A percentile compares a stretch with the other conserved stretches of the same genome.
phyloP scores from a whole-genome alignment of 1,284 basidiomycete genomes.

The Malassezia nana region DNA sequence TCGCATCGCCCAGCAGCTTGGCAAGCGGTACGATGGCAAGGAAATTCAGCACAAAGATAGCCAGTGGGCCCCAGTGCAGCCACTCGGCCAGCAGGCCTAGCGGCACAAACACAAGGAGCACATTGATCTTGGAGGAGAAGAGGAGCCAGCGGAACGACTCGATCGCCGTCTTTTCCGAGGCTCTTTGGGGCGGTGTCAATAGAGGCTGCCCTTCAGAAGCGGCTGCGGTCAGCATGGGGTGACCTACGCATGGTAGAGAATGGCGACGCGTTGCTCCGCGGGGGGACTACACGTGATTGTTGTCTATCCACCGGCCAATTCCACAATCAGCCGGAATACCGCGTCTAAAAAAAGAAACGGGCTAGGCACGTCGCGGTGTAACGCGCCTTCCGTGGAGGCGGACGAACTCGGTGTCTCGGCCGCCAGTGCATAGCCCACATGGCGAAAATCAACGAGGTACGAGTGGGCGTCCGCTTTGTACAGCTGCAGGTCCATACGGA shows the following conservation, averaged over 20 bases:
- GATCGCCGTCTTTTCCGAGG: slow-evolving; percentile 17
- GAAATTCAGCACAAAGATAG: slow-evolving; percentile 44
- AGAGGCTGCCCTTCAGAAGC: slow-evolving; percentile 12
- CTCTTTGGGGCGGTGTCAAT: neutral
- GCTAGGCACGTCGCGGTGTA: slow-evolving; percentile 65
- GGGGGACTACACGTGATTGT: neutral
- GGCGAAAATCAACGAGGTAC: slow-evolving; percentile 95
- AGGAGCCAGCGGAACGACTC: slow-evolving; percentile 38
- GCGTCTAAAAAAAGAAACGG: slow-evolving; percentile 97
- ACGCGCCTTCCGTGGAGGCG: neutral
- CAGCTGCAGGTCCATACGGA: slow-evolving; percentile 86
- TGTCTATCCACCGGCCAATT: slow-evolving; percentile 26
- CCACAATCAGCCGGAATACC: slow-evolving; percentile 58
- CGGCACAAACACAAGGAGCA: slow-evolving; percentile 45
- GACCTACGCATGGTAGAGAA: slow-evolving; percentile 5
- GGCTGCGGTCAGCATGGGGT: neutral
- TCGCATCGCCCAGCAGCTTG: slow-evolving; percentile 46
- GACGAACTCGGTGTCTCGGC: neutral
- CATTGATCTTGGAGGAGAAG: slow-evolving; percentile 36
- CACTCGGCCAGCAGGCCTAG: slow-evolving; percentile 39
- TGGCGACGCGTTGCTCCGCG: neutral
- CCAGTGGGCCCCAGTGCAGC: slow-evolving; percentile 36
- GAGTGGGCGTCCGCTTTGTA: slow-evolving; percentile 92
- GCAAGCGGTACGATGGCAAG: slow-evolving; percentile 46
- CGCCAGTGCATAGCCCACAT: slow-evolving; percentile 73